Base-by-base conservation (phyloP, 441 rosid genomes). In the Brassica hybrid region DNA sequence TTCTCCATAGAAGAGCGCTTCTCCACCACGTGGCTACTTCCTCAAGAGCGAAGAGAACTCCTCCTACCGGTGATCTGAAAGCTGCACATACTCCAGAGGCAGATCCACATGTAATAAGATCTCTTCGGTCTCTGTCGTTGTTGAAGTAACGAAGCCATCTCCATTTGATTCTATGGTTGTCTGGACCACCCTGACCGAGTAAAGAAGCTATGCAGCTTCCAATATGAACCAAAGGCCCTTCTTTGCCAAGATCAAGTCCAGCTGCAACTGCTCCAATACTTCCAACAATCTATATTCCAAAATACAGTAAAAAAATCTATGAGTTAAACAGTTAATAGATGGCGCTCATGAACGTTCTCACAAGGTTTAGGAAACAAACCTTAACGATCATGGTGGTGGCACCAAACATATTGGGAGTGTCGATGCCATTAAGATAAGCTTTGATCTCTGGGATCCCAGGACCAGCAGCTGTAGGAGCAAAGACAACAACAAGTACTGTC, bases 21-120 rank as follows among this genome's bases (percentile, higher is more conserved):
- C 99, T 88, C 99, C 99, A 94, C 99, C 99, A 92, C 0, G 99
- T 91, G 4, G 99, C 97, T 4, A 93, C 96, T 87, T 94, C 99
- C 41, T 94, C 99, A 1, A 94, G 92, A 10, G 99, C 60, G 27
- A 94, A 94, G 48, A 92, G 84, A 13, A 94, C 97, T 23, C 99
- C 99, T 3, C 97, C 99, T 13, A 94, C 97, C 0, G 99, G 97
- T 10, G 97, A 81, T 9, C 99, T 85, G 86, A 92, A 94, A 61
- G 99, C 97, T 45, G 99, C 99, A 82, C 96, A 89, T 10, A 92
- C 97, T 3, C 99, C 99, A 7, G 99, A 85, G 21, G 99, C 88
- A 1, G 99, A 77, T 2, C 97, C 97, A 3, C 96, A 90, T 3
- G 97, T 94, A 52, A 94, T 91, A 60, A 94, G 87, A 77, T 94